Conservation (phyloP, 495 filamentous ascomycete genomes). For the Amniculicola lignicola region DNA sequence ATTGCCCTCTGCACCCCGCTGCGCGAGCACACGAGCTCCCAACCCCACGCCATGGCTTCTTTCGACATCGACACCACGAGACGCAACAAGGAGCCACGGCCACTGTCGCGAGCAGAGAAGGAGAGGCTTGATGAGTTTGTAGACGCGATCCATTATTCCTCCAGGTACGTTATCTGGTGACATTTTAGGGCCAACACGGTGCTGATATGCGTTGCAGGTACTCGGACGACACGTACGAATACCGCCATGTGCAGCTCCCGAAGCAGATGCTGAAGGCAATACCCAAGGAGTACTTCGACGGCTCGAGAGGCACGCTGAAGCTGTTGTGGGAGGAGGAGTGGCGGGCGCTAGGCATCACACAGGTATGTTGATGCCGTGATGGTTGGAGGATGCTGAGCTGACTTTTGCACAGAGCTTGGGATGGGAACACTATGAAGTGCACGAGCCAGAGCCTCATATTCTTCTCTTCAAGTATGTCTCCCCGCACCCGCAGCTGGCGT, state of each 20-base stretch:
- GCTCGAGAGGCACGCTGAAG: slow-evolving; percentile 86
- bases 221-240: slow-evolving; percentile 83
- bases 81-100: slow-evolving; percentile 79
- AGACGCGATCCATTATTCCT: slow-evolving; percentile 91
- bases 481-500: slow-evolving; percentile 19
- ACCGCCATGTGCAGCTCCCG: slow-evolving; percentile 93
- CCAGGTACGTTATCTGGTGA: slow-evolving; percentile 60
- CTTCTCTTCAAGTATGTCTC: slow-evolving; percentile 86
- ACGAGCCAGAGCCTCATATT: slow-evolving; percentile 97
- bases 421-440: slow-evolving; percentile 99
- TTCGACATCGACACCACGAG: slow-evolving; percentile 72
- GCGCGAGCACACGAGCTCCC: slow-evolving; percentile 24
- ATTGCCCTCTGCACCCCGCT: too few species aligned
- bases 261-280: slow-evolving; percentile 98
- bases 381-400: neutral
- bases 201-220: slow-evolving; percentile 55
- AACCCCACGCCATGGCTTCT: slow-evolving; percentile 19
- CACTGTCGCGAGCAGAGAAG: slow-evolving; percentile 74
- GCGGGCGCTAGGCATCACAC: slow-evolving; percentile 92
- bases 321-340: slow-evolving; percentile 98
- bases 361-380: slow-evolving; percentile 54
- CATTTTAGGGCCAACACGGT: neutral
- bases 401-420: slow-evolving; percentile 70
- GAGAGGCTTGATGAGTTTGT: slow-evolving; percentile 84
- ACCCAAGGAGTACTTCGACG: slow-evolving; percentile 92